Conservation (phyloP, 176 grass and related monocot genomes). For the Bonia amplexicaulis region DNA sequence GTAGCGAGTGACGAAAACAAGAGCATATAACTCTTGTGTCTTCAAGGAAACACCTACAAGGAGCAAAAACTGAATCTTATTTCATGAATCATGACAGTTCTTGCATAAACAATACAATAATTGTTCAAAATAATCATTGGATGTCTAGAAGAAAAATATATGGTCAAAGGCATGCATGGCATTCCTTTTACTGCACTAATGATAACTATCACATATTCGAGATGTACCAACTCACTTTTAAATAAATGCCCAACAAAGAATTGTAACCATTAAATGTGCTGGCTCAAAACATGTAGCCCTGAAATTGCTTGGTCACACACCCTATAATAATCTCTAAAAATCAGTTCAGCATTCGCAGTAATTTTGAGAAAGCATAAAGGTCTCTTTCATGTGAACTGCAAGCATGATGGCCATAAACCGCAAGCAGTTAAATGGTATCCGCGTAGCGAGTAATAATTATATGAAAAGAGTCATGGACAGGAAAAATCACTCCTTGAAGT, state of each 20-base stretch:
- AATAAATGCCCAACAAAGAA: not conserved
- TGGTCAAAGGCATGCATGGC: too few relatives aligned
- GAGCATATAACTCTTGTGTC: slow-evolving; percentile 74
- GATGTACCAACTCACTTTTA: not conserved
- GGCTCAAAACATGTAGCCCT: not conserved
- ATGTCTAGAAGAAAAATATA: not conserved
- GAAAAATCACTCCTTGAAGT: not conserved
- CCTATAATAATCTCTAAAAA: not conserved
- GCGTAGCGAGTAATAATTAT: not conserved
- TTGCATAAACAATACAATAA: not conserved
- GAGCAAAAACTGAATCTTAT: not conserved
- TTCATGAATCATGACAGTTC: not conserved
- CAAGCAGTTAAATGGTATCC: not conserved
- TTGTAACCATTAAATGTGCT: not conserved
- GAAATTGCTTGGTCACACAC: not conserved
- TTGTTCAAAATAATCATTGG: not conserved
- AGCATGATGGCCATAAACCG: not conserved
- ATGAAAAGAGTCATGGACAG: not conserved
- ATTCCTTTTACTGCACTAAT: not conserved
- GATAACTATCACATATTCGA: not conserved
- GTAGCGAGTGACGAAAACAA: slow-evolving; percentile 68
- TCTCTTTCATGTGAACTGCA: not conserved
- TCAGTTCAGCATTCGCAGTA: not conserved
- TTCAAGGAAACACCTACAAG: slow-evolving; percentile 67
- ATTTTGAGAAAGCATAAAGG: not conserved